Base-by-base conservation (phyloP, 495 filamentous ascomycete genomes). In the Hypomontagnella submonticulosa region DNA sequence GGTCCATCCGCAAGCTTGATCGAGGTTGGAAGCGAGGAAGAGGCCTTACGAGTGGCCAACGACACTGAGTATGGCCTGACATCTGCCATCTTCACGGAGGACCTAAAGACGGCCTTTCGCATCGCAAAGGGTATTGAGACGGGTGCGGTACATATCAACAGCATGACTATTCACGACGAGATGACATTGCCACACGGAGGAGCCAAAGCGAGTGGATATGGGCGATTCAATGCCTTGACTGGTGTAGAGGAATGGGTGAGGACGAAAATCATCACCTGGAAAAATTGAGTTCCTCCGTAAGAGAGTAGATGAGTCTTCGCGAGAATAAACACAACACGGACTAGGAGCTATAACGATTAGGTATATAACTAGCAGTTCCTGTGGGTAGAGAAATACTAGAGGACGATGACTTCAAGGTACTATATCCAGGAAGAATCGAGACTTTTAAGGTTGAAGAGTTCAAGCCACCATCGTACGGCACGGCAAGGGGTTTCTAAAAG, bases 81-180 rank as follows among this genome's bases (percentile, higher is more conserved):
- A 3, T 88, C 91, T 4, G 90, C 92, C n/a, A 88, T 98, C 41
- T 97, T 97, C 75, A 96, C 92, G 2, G 87, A 86, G 73, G 84
- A 97, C 67, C 71, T 95, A 61, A 88, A 89, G 52, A 76, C 84
- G 66, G 93, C 88, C 11, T 85, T 97, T 68, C 84, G 89, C 47
- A 80, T 96, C 30, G 87, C 92, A 44, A 88, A 84, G 72, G 79
- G 85, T 71, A 86, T 97, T 41, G 86, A 94, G 76, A 88, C 89
- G 9, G 94, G 94, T 20, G 89, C 89, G 19, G 90, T 97, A 23
- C 93, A 97, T 73, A 93, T 97, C 71, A 97, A 97, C 73, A 83
- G 79, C 33, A 87, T 92, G 85, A 91, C 88, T 2, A 82, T 97
- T 0, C 92, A 97, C 71, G 93, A 97, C 62, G 93, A 96, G 77